A percentile compares a stretch with the other conserved stretches of the same genome.
phyloP scores from a whole-genome alignment of 2,329 filamentous ascomycete species.

The Tolypocladium cylindrosporum region DNA sequence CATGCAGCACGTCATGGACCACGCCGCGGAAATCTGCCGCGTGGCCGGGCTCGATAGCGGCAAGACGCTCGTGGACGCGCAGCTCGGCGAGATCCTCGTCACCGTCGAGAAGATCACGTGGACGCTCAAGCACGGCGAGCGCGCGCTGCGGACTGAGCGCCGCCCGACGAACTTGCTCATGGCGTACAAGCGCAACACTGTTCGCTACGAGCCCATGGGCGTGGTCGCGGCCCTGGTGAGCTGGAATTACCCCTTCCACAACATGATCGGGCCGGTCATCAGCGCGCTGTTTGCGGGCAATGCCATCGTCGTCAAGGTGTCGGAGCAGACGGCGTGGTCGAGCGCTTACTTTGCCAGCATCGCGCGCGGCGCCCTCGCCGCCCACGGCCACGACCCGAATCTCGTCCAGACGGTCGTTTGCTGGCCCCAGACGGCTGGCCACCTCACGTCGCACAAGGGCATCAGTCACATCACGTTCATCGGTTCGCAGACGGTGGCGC shows the following conservation, averaged over 20 bases:
- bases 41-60: conserved; percentile 87
- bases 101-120: conserved; percentile 90
- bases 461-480: conserved; percentile 94
- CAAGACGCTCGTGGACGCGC: conserved; percentile 91
- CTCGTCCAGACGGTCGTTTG: conserved; percentile 80
- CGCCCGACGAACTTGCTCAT: conserved; percentile 87
- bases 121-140: conserved; percentile 86
- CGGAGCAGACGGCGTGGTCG: conserved; percentile 93
- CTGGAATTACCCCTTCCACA: conserved; percentile 98
- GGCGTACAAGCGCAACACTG: conserved; percentile 88
- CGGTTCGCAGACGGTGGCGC: conserved; percentile 76
- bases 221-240: conserved; percentile 88
- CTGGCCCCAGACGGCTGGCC: conserved; percentile 73
- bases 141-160: conserved; percentile 58
- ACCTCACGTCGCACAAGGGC: conserved; percentile 74
- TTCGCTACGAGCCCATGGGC: conserved; percentile 84
- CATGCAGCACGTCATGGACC: conserved; percentile 72
- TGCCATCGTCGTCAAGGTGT: conserved; percentile 84
- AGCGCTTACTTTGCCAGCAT: conserved; percentile 73
- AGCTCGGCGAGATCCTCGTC: conserved; percentile 88
- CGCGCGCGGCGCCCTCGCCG: conserved; percentile 65
- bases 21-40: conserved; percentile 78
- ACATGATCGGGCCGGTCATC: conserved; percentile 84
- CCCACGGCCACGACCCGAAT: conserved; percentile 72
- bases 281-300: conserved; percentile 87